Evolutionary conservation across 2,329 filamentous ascomycete species (phyloP), one percentile per base, ranked within the genome.

Genomic region (Laburnicola sp.): DNA sequence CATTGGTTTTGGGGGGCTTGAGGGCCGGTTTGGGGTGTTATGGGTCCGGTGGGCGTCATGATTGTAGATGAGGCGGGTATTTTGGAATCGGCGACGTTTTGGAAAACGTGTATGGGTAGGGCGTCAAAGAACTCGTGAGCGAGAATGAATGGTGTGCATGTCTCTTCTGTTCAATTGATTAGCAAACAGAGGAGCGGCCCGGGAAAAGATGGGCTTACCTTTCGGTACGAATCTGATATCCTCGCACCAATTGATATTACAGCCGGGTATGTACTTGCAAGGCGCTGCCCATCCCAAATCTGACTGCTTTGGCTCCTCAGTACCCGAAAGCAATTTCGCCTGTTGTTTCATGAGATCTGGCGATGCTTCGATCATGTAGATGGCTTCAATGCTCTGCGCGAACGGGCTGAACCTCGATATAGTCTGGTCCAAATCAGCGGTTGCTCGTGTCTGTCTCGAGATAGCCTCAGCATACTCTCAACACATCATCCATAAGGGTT

Each of bases 101-200:
- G 88, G 71, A 99, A 99, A 54, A 90, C 86, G 72, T 99, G 92
- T 62, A 99, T 97, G 30, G 94, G 94, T 0, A 99, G 85, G 2
- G 94, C 94, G 63, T 99, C 94, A 76, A 99, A 99, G 79, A 99
- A 97, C 71, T 99, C 94, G 71, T 99, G 94, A 3, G 94, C 94
- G 42, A 97, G 84, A 54, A 99, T 96, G 72, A 97, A 95, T 0
- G 94, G 93, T 22, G 86, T 89, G 68, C 88, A 89, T 53, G 82
- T 80, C 22, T 84, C 75, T 54, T 83, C 85, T 86, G 59, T 44
- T 25, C 9, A n/a, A 16, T 6, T 16, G 48, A 43, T 72, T 34
- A 68, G 62, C n/a, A 36, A 35, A 39, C 35, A 26, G 38, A 27
- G n/a, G 10, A 31, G 40, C 2, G 26, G 8, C 25, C 9, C 30